A percentile compares a stretch with the other conserved stretches of the same genome.
These are phyloP conservation scores for Ophiostoma sp. DNA, from an alignment of 2,329 filamentous ascomycete genomes.

Conservation along the genomic window DNA sequence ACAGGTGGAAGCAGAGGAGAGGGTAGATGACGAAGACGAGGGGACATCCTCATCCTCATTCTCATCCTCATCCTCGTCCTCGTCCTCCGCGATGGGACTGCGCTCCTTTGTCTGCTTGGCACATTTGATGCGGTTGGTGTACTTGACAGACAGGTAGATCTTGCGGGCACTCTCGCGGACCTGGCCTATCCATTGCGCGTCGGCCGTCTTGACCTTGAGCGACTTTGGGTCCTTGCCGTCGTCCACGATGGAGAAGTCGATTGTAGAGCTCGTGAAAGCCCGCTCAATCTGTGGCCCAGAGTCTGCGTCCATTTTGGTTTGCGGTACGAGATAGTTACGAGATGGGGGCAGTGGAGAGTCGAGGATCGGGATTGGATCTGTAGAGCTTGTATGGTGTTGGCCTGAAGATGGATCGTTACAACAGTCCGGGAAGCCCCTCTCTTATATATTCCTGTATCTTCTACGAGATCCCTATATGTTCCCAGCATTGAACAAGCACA, in stretches of 20 bases:
- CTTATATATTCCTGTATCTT: too few relatives aligned
- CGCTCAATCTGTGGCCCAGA: background rate
- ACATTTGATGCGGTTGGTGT: background rate
- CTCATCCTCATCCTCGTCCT: background rate
- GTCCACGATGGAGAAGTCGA: conserved; percentile 7
- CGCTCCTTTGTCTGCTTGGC: background rate
- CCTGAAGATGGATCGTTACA: background rate
- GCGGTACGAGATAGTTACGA: background rate
- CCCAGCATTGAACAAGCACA: too few relatives aligned
- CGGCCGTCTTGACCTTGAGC: background rate
- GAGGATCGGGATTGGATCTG: too few relatives aligned
- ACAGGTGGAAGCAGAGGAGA: background rate
- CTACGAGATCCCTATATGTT: too few relatives aligned
- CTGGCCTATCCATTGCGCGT: background rate
- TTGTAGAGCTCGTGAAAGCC: background rate
- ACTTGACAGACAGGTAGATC: conserved; percentile 15
- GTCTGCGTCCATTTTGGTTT: background rate
- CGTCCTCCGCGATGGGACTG: background rate
- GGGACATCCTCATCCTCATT: background rate
- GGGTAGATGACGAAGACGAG: background rate
- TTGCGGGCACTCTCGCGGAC: conserved; percentile 12
- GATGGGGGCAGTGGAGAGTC: too few relatives aligned
- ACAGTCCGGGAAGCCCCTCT: too few relatives aligned
- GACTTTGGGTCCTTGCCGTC: background rate
- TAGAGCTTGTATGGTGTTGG: background rate